Evolutionary conservation across 495 filamentous ascomycete species (phyloP).

Genomic region (Xylaria telfairii): DNA sequence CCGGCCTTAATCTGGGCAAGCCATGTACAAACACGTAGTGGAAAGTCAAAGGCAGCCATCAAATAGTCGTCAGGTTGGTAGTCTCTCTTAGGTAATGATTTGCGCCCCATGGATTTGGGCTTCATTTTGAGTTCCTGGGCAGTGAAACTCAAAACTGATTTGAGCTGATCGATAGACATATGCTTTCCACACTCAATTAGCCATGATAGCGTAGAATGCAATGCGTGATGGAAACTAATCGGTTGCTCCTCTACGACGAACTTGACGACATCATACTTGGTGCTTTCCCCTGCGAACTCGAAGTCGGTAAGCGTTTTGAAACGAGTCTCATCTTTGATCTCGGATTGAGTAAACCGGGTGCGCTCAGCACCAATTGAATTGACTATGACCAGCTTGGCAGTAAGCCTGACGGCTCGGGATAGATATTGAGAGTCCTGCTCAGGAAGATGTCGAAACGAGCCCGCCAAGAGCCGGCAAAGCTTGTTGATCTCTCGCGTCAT

Average conservation of each 20-base stretch:
- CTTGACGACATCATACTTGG: conserved; percentile 73
- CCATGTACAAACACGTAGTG: conserved; percentile 92
- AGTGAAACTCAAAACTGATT: conserved; percentile 67
- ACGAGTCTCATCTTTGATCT: conserved; percentile 80
- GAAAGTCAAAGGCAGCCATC: conserved; percentile 89
- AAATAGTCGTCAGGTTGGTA: conserved; percentile 75
- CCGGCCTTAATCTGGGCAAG: conserved; percentile 96
- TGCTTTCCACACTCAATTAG: conserved; percentile 86
- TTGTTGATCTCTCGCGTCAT: conserved; percentile 94
- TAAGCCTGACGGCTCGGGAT: conserved; percentile 72
- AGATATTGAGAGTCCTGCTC: conserved; percentile 68
- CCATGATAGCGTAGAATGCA: conserved; percentile 98
- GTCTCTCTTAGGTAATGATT: conserved; percentile 56
- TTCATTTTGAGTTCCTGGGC: conserved; percentile 63
- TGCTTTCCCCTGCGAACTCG: conserved; percentile 73
- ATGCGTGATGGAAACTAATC: conserved; percentile 96
- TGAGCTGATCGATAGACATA: conserved; percentile 70
- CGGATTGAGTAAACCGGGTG: conserved; percentile 82
- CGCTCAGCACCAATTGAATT: conserved; percentile 90
- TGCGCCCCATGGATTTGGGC: conserved; percentile 60
- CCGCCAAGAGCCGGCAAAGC: conserved; percentile 84
- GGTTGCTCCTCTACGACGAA: conserved; percentile 86
- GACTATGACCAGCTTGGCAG: conserved; percentile 77
- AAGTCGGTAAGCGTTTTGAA: conserved; percentile 81
- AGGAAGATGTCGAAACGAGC: conserved; percentile 74